Evolutionary conservation across 148 eudicot genomes (phyloP).

Genomic region (Chenopodium suecicum): DNA sequence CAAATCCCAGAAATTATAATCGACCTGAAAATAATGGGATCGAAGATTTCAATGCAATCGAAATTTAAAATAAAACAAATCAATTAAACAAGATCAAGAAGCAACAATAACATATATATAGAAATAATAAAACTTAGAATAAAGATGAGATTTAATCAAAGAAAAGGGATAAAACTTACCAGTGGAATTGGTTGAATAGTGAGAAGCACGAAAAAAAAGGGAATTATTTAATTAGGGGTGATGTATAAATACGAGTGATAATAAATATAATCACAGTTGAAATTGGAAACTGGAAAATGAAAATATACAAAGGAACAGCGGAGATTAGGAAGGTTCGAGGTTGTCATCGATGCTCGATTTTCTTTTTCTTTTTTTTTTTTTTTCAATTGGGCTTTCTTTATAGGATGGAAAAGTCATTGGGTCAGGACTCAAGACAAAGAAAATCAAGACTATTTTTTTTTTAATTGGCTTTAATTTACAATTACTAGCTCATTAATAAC

Average conservation of each 20-base stretch:
- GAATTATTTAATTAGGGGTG: background rate
- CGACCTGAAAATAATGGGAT: background rate
- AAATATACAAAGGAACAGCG: background rate
- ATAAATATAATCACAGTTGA: background rate
- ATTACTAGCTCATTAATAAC: too few species aligned
- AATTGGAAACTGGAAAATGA: background rate
- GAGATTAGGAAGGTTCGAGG: slow-evolving; percentile 7
- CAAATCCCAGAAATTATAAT: too few species aligned
- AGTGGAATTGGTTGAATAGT: background rate
- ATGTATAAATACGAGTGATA: too few species aligned
- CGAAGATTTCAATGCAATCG: background rate
- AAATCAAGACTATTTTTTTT: too few species aligned
- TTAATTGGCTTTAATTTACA: too few species aligned
- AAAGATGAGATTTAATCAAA: background rate
- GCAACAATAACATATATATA: too few species aligned
- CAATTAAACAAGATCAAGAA: too few species aligned
- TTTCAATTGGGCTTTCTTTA: background rate
- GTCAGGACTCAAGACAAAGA: background rate
- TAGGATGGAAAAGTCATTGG: background rate
- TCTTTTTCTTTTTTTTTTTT: too few species aligned
- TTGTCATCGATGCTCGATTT: background rate
- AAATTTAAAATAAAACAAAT: background rate
- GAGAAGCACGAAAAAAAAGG: background rate
- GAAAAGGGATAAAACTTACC: background rate
- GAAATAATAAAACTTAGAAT: too few species aligned